Evolutionary conservation across 1,284 basidiomycete species (phyloP).

Genomic region (Malassezia globosa): DNA sequence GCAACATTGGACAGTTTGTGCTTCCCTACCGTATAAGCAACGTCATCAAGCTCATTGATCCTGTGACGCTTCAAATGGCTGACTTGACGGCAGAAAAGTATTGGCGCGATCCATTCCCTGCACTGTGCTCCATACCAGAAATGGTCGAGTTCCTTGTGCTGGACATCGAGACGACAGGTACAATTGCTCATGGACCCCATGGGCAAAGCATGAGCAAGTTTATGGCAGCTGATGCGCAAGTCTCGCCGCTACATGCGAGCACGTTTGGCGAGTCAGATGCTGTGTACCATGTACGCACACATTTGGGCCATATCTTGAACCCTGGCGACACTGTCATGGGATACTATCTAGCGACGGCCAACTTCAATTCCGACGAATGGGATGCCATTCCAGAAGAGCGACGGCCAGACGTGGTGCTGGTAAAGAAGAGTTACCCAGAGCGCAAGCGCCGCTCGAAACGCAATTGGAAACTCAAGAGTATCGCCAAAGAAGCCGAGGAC

Average conservation of each 20-base stretch:
- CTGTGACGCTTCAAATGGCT: slow-evolving; percentile 67
- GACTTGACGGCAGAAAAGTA: slow-evolving; percentile 73
- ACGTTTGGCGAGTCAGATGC: slow-evolving; percentile 53
- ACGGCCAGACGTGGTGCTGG: slow-evolving; percentile 81
- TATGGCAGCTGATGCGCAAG: slow-evolving; percentile 70
- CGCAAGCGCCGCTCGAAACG: slow-evolving; percentile 77
- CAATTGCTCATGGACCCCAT: slow-evolving; percentile 28
- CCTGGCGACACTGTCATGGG: slow-evolving; percentile 88
- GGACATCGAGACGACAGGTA: slow-evolving; percentile 64
- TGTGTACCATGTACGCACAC: slow-evolving; percentile 90
- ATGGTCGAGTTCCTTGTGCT: slow-evolving; percentile 89
- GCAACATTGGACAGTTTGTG: slow-evolving; percentile 76
- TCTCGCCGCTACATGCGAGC: slow-evolving; percentile 72
- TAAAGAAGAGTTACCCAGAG: slow-evolving; percentile 92
- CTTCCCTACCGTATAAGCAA: slow-evolving; percentile 84
- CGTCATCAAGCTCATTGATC: slow-evolving; percentile 80
- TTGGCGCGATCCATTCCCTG: slow-evolving; percentile 79
- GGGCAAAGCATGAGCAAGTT: slow-evolving; percentile 25
- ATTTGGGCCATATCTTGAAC: slow-evolving; percentile 85
- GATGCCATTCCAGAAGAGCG: slow-evolving; percentile 58
- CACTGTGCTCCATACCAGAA: slow-evolving; percentile 69
- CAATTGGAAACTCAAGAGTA: slow-evolving; percentile 79
- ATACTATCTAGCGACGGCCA: slow-evolving; percentile 74
- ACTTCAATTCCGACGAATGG: slow-evolving; percentile 84
- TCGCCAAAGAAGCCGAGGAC: slow-evolving; percentile 78